Base-by-base conservation (phyloP, 768 basidiomycete genomes). In the Hortiboletus flavorubellus region DNA sequence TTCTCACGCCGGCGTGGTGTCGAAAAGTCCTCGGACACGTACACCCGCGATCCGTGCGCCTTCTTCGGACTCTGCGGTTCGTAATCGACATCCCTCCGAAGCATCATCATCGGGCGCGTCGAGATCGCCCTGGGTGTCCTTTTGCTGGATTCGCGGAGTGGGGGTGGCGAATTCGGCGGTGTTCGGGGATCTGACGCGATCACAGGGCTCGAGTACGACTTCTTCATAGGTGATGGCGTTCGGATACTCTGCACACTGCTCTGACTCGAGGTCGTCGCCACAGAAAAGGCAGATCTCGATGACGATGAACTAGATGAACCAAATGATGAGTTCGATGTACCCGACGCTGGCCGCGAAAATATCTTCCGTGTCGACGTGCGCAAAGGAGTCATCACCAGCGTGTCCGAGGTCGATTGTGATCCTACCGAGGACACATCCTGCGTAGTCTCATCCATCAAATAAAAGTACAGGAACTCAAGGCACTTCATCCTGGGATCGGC, bases 391-490 rank as follows among this genome's bases (percentile, higher is more conserved):
- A 47, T 18, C 49, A 59, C 46, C 3, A 71, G 60, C 16, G 75
- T 63, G n/a, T 72, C 61, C 0, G 76, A 75, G 11, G 69, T 63
- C 5, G 69, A 61, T 6, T 80, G 78, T 4, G 59, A 49, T 34
- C 53, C 58, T 0, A 55, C 18, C 39, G 37, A 56, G 53, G 49
- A 18, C 41, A 46, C 53, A 4, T 60, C 54, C 21, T 59, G 54
- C 7, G 73, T 66, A 1, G 81, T 83, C 66, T 97, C 94, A 56
- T 95, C 94, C 43, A 96, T 77, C 8, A 98, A 78, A 69, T 98
- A 98, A 70, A 95, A 97, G 70, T 96, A 96, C 15, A 98, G 73
- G 63, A 97, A 94, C 67, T 97, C 95, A 16, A 98, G 77, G 58
- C 93, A 96, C 75, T 96, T 96, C 89, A 97, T 96, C 63, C 94